Base-by-base conservation (phyloP, 805 yeast genomes). In the Candida awuae region DNA sequence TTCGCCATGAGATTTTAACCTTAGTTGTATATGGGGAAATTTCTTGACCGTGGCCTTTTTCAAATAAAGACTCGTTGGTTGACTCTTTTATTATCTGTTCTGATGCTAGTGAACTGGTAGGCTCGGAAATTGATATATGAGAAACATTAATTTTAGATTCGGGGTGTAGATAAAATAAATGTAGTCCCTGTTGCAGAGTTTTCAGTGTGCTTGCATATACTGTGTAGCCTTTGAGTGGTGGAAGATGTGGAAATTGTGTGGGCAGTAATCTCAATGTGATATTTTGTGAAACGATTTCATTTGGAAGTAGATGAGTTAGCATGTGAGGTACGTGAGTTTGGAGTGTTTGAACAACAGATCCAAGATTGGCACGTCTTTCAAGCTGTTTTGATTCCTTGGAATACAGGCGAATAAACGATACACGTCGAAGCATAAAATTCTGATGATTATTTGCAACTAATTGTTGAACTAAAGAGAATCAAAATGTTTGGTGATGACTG, bases 211-310 rank as follows among this genome's bases (percentile, higher is more conserved):
- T 68, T 35, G 68, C 65, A 54, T 79, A 80, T 12, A 78, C 65
- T 14, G 67, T 62, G 15, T 61, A 66, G 1, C 87, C 85, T 36
- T 68, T 67, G 20, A 81, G 56, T 10, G 61, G 58, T 3, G 87
- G 87, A 12, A 78, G 47, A 42, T 68, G 69, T 0, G 76, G 68
- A 34, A 67, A 68, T 32, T 72, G 69, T 1, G 68, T 60, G 0
- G 87, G 87, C 27, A 77, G 66, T 1, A 82, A 59, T 13, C 84
- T 56, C 18, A 82, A 61, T 6, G 66, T 54, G 2, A 82, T 62
- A 18, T 71, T 62, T 1, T 63, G 56, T 25, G 76, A 67, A 8
- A 81, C 42, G 8, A 63, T 49, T 4, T 57, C 56, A 16, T 64
- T 54, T 6, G 77, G 73, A 2, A 80, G 55, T 6, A 73, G 56